These are phyloP conservation scores for Camellia japonica DNA, from an alignment of 148 eudicot genomes.

Conservation along the genomic window DNA sequence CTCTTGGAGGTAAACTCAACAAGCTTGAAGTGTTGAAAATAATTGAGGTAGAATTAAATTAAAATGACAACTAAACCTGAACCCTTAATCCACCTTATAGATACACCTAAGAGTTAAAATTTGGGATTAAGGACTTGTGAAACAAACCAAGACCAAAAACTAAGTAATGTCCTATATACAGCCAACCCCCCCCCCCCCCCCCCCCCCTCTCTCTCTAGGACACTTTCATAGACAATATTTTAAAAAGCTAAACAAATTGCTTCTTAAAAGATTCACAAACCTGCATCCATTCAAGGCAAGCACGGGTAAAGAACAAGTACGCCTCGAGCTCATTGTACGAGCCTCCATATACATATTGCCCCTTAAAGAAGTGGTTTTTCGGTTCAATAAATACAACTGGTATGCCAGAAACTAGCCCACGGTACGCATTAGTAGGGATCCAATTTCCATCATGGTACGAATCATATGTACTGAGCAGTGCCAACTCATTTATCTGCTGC, in stretches of 20 bases:
- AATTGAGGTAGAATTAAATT: too few relatives aligned
- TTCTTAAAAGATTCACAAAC: slow-evolving; percentile 28
- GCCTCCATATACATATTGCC: slow-evolving; percentile 70
- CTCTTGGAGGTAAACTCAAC: too few relatives aligned
- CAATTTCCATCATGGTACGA: slow-evolving; percentile 71
- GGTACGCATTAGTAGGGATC: slow-evolving; percentile 70
- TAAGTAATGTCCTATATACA: too few relatives aligned
- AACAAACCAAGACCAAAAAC: too few relatives aligned
- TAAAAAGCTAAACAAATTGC: slow-evolving; percentile 4
- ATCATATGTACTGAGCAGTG: slow-evolving; percentile 47
- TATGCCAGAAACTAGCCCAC: slow-evolving; percentile 64
- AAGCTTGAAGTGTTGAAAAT: too few relatives aligned
- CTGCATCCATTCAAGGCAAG: slow-evolving; percentile 96
- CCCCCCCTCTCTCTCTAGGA: too few relatives aligned
- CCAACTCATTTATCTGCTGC: slow-evolving; percentile 53
- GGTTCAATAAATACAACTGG: slow-evolving; percentile 74
- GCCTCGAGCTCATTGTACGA: slow-evolving; percentile 84
- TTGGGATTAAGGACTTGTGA: too few relatives aligned
- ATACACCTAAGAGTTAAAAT: too few relatives aligned
- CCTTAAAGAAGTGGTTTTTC: slow-evolving; percentile 68
- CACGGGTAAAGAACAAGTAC: slow-evolving; percentile 79
- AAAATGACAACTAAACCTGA: too few relatives aligned
- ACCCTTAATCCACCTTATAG: too few relatives aligned
- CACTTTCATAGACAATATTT: not conserved
- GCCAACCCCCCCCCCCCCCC: too few relatives aligned